Percentiles rank a stretch among this genome's conserved stretches.
phyloP scores from a whole-genome alignment of 2,329 filamentous ascomycete genomes.

The Scytalidium sp. region DNA sequence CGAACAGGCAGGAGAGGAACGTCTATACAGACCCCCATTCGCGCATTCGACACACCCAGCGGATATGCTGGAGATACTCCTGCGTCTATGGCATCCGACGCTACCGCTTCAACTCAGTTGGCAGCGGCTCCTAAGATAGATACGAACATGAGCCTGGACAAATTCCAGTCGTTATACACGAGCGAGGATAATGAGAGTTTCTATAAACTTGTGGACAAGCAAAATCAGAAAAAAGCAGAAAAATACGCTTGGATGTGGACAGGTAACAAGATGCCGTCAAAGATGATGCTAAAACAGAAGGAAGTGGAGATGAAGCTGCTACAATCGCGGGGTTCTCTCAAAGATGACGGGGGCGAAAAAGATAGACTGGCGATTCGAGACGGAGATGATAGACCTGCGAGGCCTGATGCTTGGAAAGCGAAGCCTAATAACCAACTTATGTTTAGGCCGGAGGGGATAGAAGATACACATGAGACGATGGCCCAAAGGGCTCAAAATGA shows the following conservation, averaged over 20 bases:
- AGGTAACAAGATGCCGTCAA: conserved; percentile 82
- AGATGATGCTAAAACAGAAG: conserved; percentile 69
- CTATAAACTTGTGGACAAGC: conserved; percentile 84
- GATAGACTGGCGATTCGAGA: conserved; percentile 64
- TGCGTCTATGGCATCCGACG: conserved; percentile 47
- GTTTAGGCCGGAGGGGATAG: conserved; percentile 70
- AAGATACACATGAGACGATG: conserved; percentile 58
- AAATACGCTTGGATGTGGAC: conserved; percentile 89
- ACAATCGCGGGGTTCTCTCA: conserved; percentile 41
- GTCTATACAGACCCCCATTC: conserved; percentile 26
- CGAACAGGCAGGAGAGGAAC: conserved; percentile 31
- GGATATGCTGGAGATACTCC: conserved; percentile 74
- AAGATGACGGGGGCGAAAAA: conserved; percentile 53
- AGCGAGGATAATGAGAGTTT: conserved; percentile 98
- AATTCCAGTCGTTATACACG: conserved; percentile 91
- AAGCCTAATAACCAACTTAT: conserved; percentile 80
- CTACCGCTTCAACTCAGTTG: conserved; percentile 32
- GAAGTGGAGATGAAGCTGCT: conserved; percentile 54
- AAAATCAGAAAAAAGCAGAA: conserved; percentile 79
- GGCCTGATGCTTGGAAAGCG: conserved; percentile 72
- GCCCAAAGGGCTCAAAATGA: conserved; percentile 65
- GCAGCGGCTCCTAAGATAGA: conserved; percentile 54
- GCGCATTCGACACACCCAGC: conserved; percentile 55
- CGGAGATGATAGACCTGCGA: conserved; percentile 68
- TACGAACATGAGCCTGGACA: conserved; percentile 74